Conservation (phyloP, 75 land plant species). For the Selaginella tamariscina region DNA sequence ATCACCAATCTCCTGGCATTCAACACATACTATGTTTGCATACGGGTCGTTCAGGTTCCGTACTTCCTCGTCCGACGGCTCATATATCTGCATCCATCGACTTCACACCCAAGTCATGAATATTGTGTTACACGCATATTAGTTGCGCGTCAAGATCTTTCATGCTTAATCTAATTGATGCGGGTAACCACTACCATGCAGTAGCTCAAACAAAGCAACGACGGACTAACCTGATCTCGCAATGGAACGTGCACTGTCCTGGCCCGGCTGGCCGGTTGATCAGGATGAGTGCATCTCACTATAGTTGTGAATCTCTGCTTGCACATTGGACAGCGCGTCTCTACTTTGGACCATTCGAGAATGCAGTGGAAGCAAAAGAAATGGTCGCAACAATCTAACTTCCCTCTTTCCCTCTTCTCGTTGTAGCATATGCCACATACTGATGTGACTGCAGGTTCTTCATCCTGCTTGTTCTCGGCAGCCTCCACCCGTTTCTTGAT, state of each 20-base stretch:
- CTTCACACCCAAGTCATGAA: neutral
- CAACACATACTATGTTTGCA: slow-evolving; percentile 63
- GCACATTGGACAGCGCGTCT: slow-evolving; percentile 94
- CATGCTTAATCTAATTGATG: neutral
- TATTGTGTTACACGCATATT: neutral
- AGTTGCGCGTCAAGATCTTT: neutral
- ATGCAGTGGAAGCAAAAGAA: slow-evolving; percentile 89
- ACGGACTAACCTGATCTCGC: slow-evolving; percentile 60
- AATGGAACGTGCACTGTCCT: slow-evolving; percentile 46
- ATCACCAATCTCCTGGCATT: slow-evolving; percentile 79
- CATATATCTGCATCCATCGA: slow-evolving; percentile 83
- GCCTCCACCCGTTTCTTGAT: slow-evolving; percentile 7
- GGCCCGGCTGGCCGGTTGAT: slow-evolving; percentile 30
- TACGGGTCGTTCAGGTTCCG: slow-evolving; percentile 65
- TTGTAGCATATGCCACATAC: slow-evolving; percentile 90
- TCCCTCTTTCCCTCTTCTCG: slow-evolving; percentile 67
- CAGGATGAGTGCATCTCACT: slow-evolving; percentile 21
- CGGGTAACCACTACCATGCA: neutral
- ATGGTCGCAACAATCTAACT: slow-evolving; percentile 73
- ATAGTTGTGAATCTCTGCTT: slow-evolving; percentile 81
- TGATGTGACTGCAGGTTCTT: slow-evolving; percentile 26
- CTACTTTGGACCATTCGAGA: slow-evolving; percentile 97
- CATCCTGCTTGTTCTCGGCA: slow-evolving; percentile 14
- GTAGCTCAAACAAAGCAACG: slow-evolving; percentile 9
- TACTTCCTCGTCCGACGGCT: slow-evolving; percentile 93